A percentile compares a stretch with the other conserved stretches of the same genome.
Conservation (phyloP, 805 yeast genomes). For the Danielia reshetovae region DNA sequence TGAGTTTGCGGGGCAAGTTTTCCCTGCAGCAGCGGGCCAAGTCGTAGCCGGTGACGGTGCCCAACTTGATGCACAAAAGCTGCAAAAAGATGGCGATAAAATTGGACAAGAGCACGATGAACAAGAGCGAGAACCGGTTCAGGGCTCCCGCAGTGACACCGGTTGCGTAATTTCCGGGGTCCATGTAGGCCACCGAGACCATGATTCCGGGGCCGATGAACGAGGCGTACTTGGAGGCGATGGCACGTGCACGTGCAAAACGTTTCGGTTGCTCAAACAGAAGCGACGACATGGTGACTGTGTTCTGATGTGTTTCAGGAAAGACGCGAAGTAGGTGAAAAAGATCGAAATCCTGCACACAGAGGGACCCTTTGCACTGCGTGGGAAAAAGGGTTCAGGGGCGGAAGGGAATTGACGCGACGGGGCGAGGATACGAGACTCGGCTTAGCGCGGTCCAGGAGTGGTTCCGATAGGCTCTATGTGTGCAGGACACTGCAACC, state of each 20-base stretch:
- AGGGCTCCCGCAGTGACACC: slow-evolving; percentile 46
- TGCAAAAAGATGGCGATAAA: slow-evolving; percentile 46
- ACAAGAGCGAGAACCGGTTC: slow-evolving; percentile 39
- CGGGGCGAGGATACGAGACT: too few species aligned
- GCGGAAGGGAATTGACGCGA: too few species aligned
- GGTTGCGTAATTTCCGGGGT: slow-evolving; percentile 51
- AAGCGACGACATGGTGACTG: too few species aligned
- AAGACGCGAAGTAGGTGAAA: too few species aligned
- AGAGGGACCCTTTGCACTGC: too few species aligned
- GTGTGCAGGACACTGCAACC: too few species aligned
- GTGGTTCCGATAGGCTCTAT: too few species aligned
- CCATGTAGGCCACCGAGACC: slow-evolving; percentile 49
- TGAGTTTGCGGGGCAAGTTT: slow-evolving; percentile 38
- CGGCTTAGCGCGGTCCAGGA: too few species aligned
- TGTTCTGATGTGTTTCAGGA: too few species aligned
- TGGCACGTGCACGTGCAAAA: neutral
- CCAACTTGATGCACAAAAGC: slow-evolving; percentile 41
- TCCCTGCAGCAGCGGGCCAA: slow-evolving; percentile 42
- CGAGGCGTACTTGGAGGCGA: slow-evolving; percentile 23
- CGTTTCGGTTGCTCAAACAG: too few species aligned
- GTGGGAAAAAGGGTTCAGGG: too few species aligned
- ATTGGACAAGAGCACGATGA: slow-evolving; percentile 41
- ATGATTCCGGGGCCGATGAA: slow-evolving; percentile 48
- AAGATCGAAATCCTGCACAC: too few species aligned
- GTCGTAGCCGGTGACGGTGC: slow-evolving; percentile 48